Percentiles rank a stretch among this genome's conserved stretches.
Conservation (phyloP, 2,329 filamentous ascomycete species). For the Sarocladium strictum region DNA sequence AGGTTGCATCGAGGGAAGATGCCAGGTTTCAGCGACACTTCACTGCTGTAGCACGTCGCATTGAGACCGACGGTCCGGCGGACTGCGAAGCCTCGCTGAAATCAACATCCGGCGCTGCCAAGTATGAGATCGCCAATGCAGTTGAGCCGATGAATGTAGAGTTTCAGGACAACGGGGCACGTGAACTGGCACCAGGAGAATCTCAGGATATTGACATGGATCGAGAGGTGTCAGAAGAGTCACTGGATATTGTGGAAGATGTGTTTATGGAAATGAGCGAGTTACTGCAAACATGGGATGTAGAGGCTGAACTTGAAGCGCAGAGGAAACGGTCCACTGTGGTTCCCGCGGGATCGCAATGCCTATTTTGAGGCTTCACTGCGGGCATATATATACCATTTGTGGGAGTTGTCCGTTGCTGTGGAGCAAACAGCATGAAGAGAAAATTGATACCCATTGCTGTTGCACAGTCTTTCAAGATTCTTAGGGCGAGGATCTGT, state of each 20-base stretch:
- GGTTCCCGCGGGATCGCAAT: neutral
- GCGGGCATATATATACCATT: no score
- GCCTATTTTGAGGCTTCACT: neutral
- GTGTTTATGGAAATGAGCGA: slow-evolving; percentile 31
- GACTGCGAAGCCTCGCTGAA: no score
- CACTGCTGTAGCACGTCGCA: slow-evolving; percentile 28
- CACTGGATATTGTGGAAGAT: slow-evolving; percentile 30
- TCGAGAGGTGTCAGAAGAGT: slow-evolving; percentile 18
- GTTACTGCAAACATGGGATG: slow-evolving; percentile 27
- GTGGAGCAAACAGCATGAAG: no score
- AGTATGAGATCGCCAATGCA: no score
- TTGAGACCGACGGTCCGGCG: slow-evolving; percentile 23
- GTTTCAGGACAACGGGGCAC: no score
- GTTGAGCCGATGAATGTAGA: no score
- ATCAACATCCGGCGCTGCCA: no score
- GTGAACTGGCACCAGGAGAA: neutral
- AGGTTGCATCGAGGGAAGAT: slow-evolving; percentile 28
- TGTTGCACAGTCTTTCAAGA: no score
- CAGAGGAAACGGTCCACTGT: slow-evolving; percentile 16
- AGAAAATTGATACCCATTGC: no score
- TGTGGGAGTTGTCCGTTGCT: no score
- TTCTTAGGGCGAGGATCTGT: no score
- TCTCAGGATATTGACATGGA: neutral
- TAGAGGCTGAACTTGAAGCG: slow-evolving; percentile 29
- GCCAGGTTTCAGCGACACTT: slow-evolving; percentile 43